A percentile compares a stretch with the other conserved stretches of the same genome.
phyloP scores from a whole-genome alignment of 2,329 filamentous ascomycete genomes.

The Rutstroemia sp. region DNA sequence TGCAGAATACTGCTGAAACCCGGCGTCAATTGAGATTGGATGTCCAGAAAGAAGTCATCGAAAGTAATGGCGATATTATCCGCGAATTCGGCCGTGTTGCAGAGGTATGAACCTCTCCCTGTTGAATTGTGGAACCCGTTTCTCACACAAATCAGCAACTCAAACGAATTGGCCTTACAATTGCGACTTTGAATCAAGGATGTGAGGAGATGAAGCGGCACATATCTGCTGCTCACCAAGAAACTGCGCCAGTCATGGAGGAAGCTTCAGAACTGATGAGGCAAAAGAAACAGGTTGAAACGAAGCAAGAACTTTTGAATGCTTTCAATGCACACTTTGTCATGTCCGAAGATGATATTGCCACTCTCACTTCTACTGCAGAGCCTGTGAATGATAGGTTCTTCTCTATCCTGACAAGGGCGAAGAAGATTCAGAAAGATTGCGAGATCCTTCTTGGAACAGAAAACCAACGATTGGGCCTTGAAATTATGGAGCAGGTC shows the following conservation, averaged over 20 bases:
- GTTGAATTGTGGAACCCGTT: not conserved
- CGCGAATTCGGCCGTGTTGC: slow-evolving; percentile 83
- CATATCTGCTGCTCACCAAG: slow-evolving; percentile 64
- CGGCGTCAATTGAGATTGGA: slow-evolving; percentile 74
- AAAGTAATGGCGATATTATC: slow-evolving; percentile 85
- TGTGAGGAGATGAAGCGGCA: slow-evolving; percentile 76
- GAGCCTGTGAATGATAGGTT: slow-evolving; percentile 82
- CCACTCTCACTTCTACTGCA: slow-evolving; percentile 66
- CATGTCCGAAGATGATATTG: slow-evolving; percentile 71
- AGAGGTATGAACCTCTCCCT: slow-evolving; percentile 50
- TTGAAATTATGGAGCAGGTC: slow-evolving; percentile 87
- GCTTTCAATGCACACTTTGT: slow-evolving; percentile 80
- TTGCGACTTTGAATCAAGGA: slow-evolving; percentile 69
- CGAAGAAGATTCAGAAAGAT: slow-evolving; percentile 82
- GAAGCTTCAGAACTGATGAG: slow-evolving; percentile 69
- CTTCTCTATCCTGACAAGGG: slow-evolving; percentile 67
- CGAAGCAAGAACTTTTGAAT: slow-evolving; percentile 68
- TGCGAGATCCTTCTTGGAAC: slow-evolving; percentile 84
- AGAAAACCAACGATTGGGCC: slow-evolving; percentile 78
- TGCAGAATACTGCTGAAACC: slow-evolving; percentile 69
- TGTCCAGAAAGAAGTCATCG: slow-evolving; percentile 85
- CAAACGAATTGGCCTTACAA: slow-evolving; percentile 70
- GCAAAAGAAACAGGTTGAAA: slow-evolving; percentile 67
- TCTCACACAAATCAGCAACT: slow-evolving; percentile 59
- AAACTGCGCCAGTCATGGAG: slow-evolving; percentile 66